Conservation (phyloP, 768 basidiomycete genomes). For the Hygrophorus russula region DNA sequence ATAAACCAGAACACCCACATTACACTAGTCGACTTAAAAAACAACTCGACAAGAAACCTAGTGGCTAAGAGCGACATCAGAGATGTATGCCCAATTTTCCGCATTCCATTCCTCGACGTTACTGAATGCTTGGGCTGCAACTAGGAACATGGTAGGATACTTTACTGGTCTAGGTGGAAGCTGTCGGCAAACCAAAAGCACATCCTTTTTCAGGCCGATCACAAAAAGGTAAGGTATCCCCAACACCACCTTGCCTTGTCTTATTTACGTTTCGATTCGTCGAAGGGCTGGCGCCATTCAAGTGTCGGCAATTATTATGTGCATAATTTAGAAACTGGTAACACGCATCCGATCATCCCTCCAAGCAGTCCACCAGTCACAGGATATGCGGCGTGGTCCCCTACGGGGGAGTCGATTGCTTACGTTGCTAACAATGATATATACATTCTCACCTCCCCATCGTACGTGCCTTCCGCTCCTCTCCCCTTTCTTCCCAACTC, state of each 20-base stretch:
- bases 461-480: slow-evolving; percentile 32
- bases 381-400: slow-evolving; percentile 81
- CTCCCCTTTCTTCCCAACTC: neutral
- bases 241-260: neutral
- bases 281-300: slow-evolving; percentile 90
- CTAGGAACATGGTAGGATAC: slow-evolving; percentile 43
- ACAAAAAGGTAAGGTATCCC: slow-evolving; percentile 45
- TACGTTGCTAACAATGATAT: slow-evolving; percentile 83
- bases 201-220: slow-evolving; percentile 69
- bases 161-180: slow-evolving; percentile 56
- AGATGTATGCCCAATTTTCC: slow-evolving; percentile 37
- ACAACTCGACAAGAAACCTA: slow-evolving; percentile 53
- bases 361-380: slow-evolving; percentile 62
- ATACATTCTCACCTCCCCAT: slow-evolving; percentile 64
- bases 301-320: slow-evolving; percentile 88
- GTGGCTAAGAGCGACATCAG: slow-evolving; percentile 47
- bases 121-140: slow-evolving; percentile 1
- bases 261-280: slow-evolving; percentile 5
- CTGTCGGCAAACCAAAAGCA: slow-evolving; percentile 89
- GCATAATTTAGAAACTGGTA: slow-evolving; percentile 60
- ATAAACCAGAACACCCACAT: slow-evolving; percentile 50
- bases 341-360: slow-evolving; percentile 59
- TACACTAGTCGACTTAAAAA: slow-evolving; percentile 70
- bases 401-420: slow-evolving; percentile 73
- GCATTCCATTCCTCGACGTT: neutral